Evolutionary conservation across 164 flowering plant genomes (phyloP), one percentile per base, ranked within the genome.

Genomic region (Protea cynaroides): DNA sequence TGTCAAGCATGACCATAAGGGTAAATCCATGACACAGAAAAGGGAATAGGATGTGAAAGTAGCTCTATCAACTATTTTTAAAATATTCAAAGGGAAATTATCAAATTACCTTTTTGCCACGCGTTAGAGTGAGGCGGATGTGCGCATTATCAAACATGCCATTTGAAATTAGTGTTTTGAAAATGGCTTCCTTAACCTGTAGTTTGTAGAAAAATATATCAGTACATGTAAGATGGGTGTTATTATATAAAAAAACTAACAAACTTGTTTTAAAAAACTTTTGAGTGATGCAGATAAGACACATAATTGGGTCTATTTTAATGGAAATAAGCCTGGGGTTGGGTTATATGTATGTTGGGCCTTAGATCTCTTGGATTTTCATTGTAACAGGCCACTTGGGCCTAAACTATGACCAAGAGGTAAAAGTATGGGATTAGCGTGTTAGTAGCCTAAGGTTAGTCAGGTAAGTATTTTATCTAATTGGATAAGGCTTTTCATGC

Each of bases 101-200:
- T 96, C 99, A 65, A 53, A 23, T 38, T 58, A 90, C 97, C 99
- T 94, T 91, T 72, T 86, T 94, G 14, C 99, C 99, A 40, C 97
- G 97, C 0, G 99, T 94, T 54, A 94, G 80, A 67, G 92, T 85
- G 54, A 94, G 80, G 43, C 99, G 81, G 63, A 94, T 86, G 70
- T 94, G 99, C 58, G 97, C 78, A 75, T 91, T 85, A 68, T 91
- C 86, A 73, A 88, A 85, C 99, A 94, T 94, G 65, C 96, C 94
- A 81, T 94, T 91, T 55, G 79, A 71, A 70, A 80, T 86, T 38
- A 94, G 90, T 65, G 97, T 91, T 66, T 59, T 81, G 76, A 91
- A 94, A 55, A 94, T 91, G 50, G 99, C 96, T 60, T 78, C 83
- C 75, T 88, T 94, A 24, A 94, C 77, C 99, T 94, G 86, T 77